Conservation (phyloP, 2,329 filamentous ascomycete genomes). For the Trichophyton rubrum region DNA sequence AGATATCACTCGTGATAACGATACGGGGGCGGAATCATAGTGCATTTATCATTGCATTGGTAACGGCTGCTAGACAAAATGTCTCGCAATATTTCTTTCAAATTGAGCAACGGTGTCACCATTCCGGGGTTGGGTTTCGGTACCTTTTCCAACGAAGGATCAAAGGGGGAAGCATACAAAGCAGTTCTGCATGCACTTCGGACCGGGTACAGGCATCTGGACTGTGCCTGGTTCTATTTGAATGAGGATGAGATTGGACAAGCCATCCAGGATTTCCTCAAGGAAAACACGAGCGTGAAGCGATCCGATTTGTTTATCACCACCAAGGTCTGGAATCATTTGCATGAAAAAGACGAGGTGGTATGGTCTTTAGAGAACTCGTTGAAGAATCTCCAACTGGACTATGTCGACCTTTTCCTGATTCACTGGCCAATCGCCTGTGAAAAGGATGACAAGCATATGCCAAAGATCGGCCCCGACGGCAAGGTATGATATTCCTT, state of each 20-base stretch:
- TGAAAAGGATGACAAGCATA: constrained; percentile 38
- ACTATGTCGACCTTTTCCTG: constrained; percentile 58
- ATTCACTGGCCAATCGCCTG: constrained; percentile 52
- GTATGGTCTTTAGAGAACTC: constrained; percentile 48
- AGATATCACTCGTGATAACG: neutral
- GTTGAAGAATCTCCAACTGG: constrained; percentile 49
- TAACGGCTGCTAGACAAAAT: constrained; percentile 41
- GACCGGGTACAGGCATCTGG: constrained; percentile 44
- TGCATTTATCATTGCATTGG: constrained; percentile 34
- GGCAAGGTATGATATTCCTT: constrained; percentile 32
- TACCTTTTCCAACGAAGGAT: constrained; percentile 39
- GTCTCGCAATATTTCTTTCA: constrained; percentile 27
- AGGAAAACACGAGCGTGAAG: constrained; percentile 47
- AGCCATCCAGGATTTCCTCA: constrained; percentile 39
- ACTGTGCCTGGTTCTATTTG: constrained; percentile 42
- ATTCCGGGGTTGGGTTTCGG: constrained; percentile 42
- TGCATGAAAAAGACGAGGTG: constrained; percentile 42
- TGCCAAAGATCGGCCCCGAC: constrained; percentile 39
- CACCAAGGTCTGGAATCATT: constrained; percentile 56
- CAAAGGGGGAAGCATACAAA: constrained; percentile 30
- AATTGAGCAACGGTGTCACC: constrained; percentile 36
- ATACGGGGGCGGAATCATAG: neutral
- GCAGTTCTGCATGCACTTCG: constrained; percentile 37
- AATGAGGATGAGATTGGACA: constrained; percentile 54
- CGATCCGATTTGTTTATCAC: constrained; percentile 54